phyloP scores from a whole-genome alignment of 257 asterid species.

The Nicotiana knightiana region DNA sequence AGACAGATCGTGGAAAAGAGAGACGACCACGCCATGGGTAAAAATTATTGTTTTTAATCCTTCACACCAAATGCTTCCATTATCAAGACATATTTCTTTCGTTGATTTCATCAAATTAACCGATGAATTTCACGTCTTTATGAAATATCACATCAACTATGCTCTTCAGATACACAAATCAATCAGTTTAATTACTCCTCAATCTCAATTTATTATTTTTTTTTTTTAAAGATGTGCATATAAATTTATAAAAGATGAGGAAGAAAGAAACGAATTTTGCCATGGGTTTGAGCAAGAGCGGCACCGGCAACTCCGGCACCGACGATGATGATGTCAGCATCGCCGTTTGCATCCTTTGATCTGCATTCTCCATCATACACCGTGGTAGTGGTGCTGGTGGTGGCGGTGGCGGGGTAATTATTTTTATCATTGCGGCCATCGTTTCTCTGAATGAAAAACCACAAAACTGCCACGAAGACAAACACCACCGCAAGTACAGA shows the following conservation, averaged over 20 bases:
- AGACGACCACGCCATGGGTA: neutral
- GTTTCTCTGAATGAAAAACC: conserved; percentile 14
- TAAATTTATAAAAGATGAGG: neutral
- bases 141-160: neutral
- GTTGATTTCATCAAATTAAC: neutral
- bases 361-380: conserved; percentile 39
- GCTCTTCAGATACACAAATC: neutral
- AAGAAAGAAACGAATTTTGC: conserved; percentile 35
- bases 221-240: neutral
- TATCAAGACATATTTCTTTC: neutral
- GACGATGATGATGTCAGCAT: conserved; percentile 42
- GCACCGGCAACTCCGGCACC: conserved; percentile 74
- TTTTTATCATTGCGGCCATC: conserved; percentile 10
- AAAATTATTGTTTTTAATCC: neutral
- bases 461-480: conserved; percentile 29
- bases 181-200: neutral
- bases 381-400: conserved; percentile 32
- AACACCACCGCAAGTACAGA: conserved; percentile 35
- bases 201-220: neutral
- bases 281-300: conserved; percentile 73
- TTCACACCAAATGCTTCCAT: neutral
- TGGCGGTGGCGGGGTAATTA: conserved; percentile 1
- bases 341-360: conserved; percentile 27
- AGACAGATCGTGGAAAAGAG: no score
- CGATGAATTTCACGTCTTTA: neutral